phyloP scores from a whole-genome alignment of 306 rosid genomes.

The Sphenostylis stenocarpa region DNA sequence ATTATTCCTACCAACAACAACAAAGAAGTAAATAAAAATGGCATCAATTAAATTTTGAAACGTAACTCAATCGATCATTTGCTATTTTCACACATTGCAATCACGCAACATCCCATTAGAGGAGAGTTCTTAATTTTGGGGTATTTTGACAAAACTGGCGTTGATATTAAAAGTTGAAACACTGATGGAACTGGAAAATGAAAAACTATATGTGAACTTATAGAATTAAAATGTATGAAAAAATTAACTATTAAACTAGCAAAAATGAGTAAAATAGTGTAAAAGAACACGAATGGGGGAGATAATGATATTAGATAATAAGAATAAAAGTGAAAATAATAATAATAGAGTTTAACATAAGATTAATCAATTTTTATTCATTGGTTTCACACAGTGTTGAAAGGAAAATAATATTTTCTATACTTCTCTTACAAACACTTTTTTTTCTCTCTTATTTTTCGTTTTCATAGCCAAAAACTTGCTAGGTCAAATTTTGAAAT shows the following conservation, averaged over 20 bases:
- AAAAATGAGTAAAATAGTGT: not conserved
- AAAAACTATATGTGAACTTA: not conserved
- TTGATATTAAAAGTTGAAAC: not conserved
- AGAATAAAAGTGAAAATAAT: not conserved
- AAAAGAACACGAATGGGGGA: not conserved
- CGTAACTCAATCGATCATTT: too few species aligned
- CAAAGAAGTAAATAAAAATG: not conserved
- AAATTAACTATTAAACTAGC: not conserved
- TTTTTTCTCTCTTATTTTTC: not conserved
- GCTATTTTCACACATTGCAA: not conserved
- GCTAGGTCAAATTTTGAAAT: not conserved
- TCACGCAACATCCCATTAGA: not conserved
- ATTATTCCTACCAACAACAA: not conserved
- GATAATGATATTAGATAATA: not conserved
- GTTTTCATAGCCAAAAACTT: too few species aligned
- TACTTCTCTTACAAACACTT: not conserved
- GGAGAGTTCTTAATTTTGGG: not conserved
- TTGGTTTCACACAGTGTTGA: too few species aligned
- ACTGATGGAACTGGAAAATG: not conserved
- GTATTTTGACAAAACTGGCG: too few species aligned
- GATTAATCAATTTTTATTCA: too few species aligned
- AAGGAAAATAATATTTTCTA: too few species aligned
- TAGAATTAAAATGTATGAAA: not conserved
- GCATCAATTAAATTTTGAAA: not conserved
- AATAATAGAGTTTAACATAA: too few species aligned